phyloP scores from a whole-genome alignment of 768 basidiomycete genomes.

The Cystobasidium tubakii region DNA sequence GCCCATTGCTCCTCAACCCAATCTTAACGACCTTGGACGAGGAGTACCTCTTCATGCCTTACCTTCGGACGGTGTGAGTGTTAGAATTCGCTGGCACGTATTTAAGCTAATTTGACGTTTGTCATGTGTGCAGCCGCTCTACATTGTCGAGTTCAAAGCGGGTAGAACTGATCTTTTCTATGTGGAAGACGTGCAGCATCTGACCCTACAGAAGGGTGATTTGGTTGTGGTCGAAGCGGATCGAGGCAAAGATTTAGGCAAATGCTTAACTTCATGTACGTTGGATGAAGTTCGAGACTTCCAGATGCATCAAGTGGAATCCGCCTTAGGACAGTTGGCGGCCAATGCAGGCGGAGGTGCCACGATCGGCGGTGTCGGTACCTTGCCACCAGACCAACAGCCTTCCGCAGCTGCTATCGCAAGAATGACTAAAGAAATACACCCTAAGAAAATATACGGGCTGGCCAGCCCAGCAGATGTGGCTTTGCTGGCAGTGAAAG shows the following conservation, averaged over 20 bases:
- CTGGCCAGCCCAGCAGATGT: conserved; percentile 78
- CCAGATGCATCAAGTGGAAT: conserved; percentile 70
- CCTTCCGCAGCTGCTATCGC: conserved; percentile 34
- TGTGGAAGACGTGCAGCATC: conserved; percentile 60
- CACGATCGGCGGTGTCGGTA: conserved; percentile 16
- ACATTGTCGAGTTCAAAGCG: conserved; percentile 96
- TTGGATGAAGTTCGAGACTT: conserved; percentile 83
- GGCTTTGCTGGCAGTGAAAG: conserved; percentile 73
- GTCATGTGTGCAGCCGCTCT: conserved; percentile 69
- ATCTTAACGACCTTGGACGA: conserved; percentile 65
- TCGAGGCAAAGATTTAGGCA: conserved; percentile 84
- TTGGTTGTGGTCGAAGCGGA: conserved; percentile 96
- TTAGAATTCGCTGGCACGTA: background rate
- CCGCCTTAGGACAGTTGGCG: conserved; percentile 46
- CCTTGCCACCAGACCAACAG: conserved; percentile 29
- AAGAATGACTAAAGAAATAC: conserved; percentile 76
- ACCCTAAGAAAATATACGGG: conserved; percentile 91
- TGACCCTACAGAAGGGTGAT: conserved; percentile 73
- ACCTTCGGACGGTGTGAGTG: conserved; percentile 57
- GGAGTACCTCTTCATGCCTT: conserved; percentile 81
- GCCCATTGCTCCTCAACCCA: conserved; percentile 37
- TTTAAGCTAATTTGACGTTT: background rate
- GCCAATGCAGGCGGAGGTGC: conserved; percentile 20
- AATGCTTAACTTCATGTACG: conserved; percentile 49
- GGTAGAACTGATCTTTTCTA: conserved; percentile 93